Conservation (phyloP, 495 filamentous ascomycete genomes). For the Cudoniella acicularis region DNA sequence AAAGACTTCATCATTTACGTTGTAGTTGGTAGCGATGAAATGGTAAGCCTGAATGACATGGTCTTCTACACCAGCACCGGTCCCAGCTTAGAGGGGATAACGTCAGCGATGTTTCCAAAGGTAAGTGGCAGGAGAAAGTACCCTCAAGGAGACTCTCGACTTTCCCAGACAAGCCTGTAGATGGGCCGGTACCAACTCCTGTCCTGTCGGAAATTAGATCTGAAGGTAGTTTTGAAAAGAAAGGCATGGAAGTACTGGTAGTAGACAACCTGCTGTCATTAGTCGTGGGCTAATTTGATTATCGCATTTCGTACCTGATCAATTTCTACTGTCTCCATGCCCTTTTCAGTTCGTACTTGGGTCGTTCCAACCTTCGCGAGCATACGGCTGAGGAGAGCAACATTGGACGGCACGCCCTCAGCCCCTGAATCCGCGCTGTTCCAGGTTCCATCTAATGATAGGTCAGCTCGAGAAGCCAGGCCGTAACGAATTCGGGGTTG, state of each 20-base stretch:
- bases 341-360: not conserved
- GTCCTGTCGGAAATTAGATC: no score
- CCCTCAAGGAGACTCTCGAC: not conserved
- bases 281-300: no score
- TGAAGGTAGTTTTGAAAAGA: no score
- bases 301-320: no score
- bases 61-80: slow-evolving; percentile 41
- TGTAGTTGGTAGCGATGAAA: slow-evolving; percentile 63
- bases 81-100: not conserved
- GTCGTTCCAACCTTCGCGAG: not conserved
- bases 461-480: no score
- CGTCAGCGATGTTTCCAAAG: not conserved
- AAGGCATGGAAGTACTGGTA: no score
- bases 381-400: not conserved
- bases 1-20: slow-evolving; percentile 62
- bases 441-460: not conserved
- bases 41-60: slow-evolving; percentile 63
- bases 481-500: not conserved
- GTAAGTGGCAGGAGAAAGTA: not conserved
- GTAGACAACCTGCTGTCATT: not conserved
- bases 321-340: not conserved
- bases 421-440: not conserved
- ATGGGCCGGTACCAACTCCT: not conserved
- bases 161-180: not conserved
- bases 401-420: not conserved